phyloP scores from a whole-genome alignment of 164 flowering plant species.

The Nelumbo lutea region DNA sequence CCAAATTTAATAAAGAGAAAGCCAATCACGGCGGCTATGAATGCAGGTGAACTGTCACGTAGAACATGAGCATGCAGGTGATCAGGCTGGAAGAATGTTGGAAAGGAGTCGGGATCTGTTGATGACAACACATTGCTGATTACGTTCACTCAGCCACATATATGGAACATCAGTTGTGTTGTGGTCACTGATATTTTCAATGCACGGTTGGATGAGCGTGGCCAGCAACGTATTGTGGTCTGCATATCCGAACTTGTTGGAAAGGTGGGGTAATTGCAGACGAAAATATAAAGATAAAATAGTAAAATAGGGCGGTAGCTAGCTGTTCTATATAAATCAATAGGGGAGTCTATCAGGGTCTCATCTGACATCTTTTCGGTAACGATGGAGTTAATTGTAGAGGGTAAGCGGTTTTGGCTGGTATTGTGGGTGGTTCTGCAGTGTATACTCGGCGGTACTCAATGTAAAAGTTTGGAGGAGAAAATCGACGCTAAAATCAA shows the following conservation, averaged over 20 bases:
- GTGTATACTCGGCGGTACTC: not conserved
- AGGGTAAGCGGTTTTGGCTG: not conserved
- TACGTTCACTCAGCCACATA: no score
- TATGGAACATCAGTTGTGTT: no score
- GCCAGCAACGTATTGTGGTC: no score
- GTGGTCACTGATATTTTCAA: no score
- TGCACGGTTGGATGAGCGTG: no score
- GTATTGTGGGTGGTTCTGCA: not conserved
- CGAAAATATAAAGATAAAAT: not conserved
- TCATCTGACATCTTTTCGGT: not conserved
- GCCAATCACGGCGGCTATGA: conserved; percentile 3
- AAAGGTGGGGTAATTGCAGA: not conserved
- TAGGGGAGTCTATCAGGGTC: not conserved
- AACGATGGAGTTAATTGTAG: not conserved
- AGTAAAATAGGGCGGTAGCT: not conserved
- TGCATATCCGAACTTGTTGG: no score
- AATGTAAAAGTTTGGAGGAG: conserved; percentile 19
- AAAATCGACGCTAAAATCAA: conserved; percentile 10
- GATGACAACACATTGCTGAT: no score
- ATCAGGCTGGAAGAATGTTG: conserved; percentile 14
- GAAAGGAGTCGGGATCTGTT: conserved; percentile 1
- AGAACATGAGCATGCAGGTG: conserved; percentile 1
- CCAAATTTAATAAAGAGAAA: not conserved
- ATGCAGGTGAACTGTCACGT: conserved; percentile 14
- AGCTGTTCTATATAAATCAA: conserved; percentile 12